phyloP scores from a whole-genome alignment of 164 flowering plant genomes.

The Berberis vulgaris region DNA sequence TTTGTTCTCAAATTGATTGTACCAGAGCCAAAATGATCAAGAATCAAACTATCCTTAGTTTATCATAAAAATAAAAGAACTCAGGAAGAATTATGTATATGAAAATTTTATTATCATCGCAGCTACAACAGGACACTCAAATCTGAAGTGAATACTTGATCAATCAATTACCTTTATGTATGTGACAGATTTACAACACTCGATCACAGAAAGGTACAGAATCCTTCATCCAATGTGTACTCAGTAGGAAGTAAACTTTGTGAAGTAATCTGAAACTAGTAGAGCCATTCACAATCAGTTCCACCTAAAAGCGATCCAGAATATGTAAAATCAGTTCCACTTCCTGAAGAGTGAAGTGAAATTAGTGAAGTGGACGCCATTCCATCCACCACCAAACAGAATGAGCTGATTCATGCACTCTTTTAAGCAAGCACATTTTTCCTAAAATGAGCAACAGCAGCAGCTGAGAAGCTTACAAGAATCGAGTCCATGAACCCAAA shows the following conservation, averaged over 20 bases:
- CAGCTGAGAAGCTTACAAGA: conserved; percentile 19
- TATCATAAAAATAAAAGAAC: no score
- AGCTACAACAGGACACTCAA: no score
- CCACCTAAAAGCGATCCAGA: not conserved
- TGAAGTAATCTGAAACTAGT: not conserved
- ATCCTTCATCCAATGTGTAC: no score
- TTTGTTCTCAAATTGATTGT: no score
- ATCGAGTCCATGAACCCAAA: conserved; percentile 62
- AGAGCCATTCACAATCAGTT: not conserved
- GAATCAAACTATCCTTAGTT: no score
- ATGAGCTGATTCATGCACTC: not conserved
- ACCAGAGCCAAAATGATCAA: no score
- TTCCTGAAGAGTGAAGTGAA: not conserved
- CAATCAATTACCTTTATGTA: no score
- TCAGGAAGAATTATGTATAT: no score
- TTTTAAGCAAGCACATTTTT: not conserved
- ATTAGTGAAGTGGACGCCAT: not conserved
- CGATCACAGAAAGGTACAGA: no score
- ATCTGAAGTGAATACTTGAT: no score
- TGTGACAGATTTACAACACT: no score
- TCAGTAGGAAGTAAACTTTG: not conserved
- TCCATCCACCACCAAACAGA: not conserved
- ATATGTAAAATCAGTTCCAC: not conserved
- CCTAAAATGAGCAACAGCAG: not conserved
- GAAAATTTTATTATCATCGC: no score